These are phyloP conservation scores for Collybiopsis confluens DNA, from an alignment of 768 basidiomycete genomes.

Conservation along the genomic window DNA sequence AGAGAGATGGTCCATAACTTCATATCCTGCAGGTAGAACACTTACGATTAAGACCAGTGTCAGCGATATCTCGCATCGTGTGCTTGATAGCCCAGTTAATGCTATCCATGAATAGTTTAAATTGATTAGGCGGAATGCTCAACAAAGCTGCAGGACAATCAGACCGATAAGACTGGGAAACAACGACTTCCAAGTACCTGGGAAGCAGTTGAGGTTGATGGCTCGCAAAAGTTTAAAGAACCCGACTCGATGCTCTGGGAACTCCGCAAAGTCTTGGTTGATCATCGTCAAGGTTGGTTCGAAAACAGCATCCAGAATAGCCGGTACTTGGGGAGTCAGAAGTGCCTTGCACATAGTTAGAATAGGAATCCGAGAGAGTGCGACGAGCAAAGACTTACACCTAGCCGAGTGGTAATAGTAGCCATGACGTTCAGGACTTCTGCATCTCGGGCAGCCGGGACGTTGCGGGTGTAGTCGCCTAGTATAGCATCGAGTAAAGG, in stretches of 20 bases:
- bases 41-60: slow-evolving; percentile 78
- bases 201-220: slow-evolving; percentile 93
- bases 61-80: slow-evolving; percentile 97
- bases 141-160: slow-evolving; percentile 57
- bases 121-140: slow-evolving; percentile 83
- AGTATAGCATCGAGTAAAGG: slow-evolving; percentile 94
- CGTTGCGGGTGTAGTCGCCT: slow-evolving; percentile 95
- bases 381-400: slow-evolving; percentile 49
- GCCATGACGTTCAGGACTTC: slow-evolving; percentile 98
- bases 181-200: slow-evolving; percentile 70
- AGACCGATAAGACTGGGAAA: slow-evolving; percentile 4
- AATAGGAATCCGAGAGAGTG: slow-evolving; percentile 10
- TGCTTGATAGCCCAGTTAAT: slow-evolving; percentile 99
- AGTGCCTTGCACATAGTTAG: slow-evolving; percentile 47
- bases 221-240: slow-evolving; percentile 95
- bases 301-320: slow-evolving; percentile 95
- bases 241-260: slow-evolving; percentile 93
- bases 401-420: slow-evolving; percentile 84
- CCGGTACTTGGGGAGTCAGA: slow-evolving; percentile 89
- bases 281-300: slow-evolving; percentile 98
- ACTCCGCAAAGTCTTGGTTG: slow-evolving; percentile 99
- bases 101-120: slow-evolving; percentile 97
- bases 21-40: slow-evolving; percentile 10
- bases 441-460: slow-evolving; percentile 89
- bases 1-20: slow-evolving; percentile 7